Evolutionary conservation across 78 protist species (phyloP).

Genomic region (Cavenderia fasciculata): DNA sequence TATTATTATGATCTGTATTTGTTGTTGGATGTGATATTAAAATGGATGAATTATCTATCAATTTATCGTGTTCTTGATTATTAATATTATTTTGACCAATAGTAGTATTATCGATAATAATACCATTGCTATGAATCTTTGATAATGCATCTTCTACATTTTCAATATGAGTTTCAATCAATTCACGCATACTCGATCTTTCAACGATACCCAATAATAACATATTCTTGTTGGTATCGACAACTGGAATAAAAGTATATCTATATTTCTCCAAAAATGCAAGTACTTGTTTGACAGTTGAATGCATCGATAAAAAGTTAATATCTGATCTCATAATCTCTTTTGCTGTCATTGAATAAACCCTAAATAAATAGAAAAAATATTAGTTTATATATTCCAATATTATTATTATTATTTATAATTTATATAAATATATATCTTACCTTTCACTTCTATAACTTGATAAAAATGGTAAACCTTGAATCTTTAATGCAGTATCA

Average conservation of each 20-base stretch:
- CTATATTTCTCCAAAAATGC: conserved; percentile 1
- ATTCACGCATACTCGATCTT: conserved; percentile 21
- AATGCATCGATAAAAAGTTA: conserved; percentile 37
- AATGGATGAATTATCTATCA: not conserved
- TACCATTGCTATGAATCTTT: not conserved
- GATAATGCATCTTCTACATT: conserved; percentile 15
- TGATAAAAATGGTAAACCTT: conserved; percentile 78
- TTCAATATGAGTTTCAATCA: conserved; percentile 37
- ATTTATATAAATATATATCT: not conserved
- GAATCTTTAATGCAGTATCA: conserved; percentile 78
- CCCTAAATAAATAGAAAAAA: not conserved
- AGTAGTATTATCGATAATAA: too few species aligned
- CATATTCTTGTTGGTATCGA: conserved; percentile 52
- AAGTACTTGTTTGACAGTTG: conserved; percentile 15
- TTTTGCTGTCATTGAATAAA: conserved; percentile 74
- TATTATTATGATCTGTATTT: not conserved
- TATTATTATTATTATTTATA: not conserved
- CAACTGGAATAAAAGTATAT: conserved; percentile 56
- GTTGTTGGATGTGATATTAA: too few species aligned
- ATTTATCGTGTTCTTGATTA: not conserved
- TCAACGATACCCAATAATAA: conserved; percentile 60
- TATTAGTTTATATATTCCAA: not conserved
- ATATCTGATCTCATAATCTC: conserved; percentile 53
- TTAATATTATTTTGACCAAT: not conserved
- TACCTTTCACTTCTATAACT: conserved; percentile 32